phyloP scores from a whole-genome alignment of 176 grass and related monocot species.

The Oryza nivara region DNA sequence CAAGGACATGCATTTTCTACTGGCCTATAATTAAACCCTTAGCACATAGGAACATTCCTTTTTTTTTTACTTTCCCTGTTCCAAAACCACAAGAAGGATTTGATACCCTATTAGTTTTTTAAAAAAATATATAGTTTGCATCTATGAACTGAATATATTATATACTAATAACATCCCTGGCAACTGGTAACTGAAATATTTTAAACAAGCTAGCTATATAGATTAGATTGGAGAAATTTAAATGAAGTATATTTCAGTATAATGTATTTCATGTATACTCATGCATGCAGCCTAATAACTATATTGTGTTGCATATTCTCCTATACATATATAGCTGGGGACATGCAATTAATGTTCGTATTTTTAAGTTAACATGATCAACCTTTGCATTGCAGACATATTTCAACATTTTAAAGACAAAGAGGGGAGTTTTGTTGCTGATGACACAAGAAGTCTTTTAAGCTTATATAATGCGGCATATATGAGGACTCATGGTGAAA shows the following conservation, averaged over 20 bases:
- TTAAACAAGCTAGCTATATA: too few species aligned
- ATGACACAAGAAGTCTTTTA: neutral
- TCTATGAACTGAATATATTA: neutral
- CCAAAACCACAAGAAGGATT: too few species aligned
- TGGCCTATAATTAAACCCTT: neutral
- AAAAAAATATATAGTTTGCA: neutral
- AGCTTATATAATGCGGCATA: slow-evolving; percentile 41
- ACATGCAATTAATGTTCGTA: neutral
- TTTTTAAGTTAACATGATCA: neutral
- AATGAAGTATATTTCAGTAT: neutral
- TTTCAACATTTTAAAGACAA: slow-evolving; percentile 26
- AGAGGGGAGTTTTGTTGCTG: neutral
- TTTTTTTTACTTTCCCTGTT: too few species aligned
- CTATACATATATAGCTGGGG: too few species aligned
- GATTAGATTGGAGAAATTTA: neutral
- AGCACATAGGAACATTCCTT: too few species aligned
- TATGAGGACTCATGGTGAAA: slow-evolving; percentile 13
- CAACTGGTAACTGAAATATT: too few species aligned
- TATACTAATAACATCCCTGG: neutral
- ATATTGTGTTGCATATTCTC: neutral
- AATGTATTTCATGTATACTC: too few species aligned
- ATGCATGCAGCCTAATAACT: too few species aligned
- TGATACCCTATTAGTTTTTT: too few species aligned
- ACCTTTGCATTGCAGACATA: slow-evolving; percentile 28
- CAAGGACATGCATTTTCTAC: neutral